Percentiles rank a stretch among this genome's conserved stretches.
These are phyloP conservation scores for Fusarium circinatum DNA, from an alignment of 2,329 filamentous ascomycete genomes.

Conservation along the genomic window DNA sequence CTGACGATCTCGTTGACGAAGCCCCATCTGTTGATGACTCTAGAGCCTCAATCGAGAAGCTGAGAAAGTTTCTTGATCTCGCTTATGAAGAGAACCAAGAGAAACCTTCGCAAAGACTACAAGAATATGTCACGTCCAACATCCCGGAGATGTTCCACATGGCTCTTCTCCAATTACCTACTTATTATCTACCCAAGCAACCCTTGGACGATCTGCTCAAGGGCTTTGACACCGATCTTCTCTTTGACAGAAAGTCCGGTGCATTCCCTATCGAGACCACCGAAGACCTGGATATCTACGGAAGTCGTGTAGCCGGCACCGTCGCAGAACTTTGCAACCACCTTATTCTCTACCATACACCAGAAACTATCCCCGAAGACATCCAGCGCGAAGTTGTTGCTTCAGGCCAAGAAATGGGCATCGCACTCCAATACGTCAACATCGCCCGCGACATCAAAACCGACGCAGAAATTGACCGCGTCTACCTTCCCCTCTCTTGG, in stretches of 20 bases:
- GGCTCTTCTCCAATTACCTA: slow-evolving; percentile 69
- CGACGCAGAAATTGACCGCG: slow-evolving; percentile 72
- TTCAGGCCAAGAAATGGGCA: slow-evolving; percentile 73
- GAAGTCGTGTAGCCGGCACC: slow-evolving; percentile 75
- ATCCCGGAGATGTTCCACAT: slow-evolving; percentile 65
- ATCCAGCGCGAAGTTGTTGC: slow-evolving; percentile 53
- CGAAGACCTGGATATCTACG: slow-evolving; percentile 69
- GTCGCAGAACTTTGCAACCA: slow-evolving; percentile 76
- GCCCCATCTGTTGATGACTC: slow-evolving; percentile 64
- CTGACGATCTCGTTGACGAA: slow-evolving; percentile 78
- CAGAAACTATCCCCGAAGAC: slow-evolving; percentile 23
- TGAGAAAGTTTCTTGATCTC: slow-evolving; percentile 66
- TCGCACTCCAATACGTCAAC: slow-evolving; percentile 81
- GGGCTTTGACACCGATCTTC: slow-evolving; percentile 75
- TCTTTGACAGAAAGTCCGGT: slow-evolving; percentile 54
- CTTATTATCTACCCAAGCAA: slow-evolving; percentile 62
- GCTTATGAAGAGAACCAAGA: slow-evolving; percentile 38
- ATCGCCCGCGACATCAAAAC: slow-evolving; percentile 78
- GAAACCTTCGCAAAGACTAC: not conserved
- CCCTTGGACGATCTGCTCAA: slow-evolving; percentile 72
- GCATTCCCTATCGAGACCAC: slow-evolving; percentile 68
- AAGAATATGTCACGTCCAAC: slow-evolving; percentile 54
- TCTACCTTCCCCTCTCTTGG: slow-evolving; percentile 76
- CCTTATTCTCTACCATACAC: slow-evolving; percentile 70
- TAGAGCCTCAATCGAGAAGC: slow-evolving; percentile 65